Percentiles rank a stretch among this genome's conserved stretches.
Evolutionary conservation across 2,329 filamentous ascomycete species (phyloP).

Genomic region (Lithohypha guttulata): DNA sequence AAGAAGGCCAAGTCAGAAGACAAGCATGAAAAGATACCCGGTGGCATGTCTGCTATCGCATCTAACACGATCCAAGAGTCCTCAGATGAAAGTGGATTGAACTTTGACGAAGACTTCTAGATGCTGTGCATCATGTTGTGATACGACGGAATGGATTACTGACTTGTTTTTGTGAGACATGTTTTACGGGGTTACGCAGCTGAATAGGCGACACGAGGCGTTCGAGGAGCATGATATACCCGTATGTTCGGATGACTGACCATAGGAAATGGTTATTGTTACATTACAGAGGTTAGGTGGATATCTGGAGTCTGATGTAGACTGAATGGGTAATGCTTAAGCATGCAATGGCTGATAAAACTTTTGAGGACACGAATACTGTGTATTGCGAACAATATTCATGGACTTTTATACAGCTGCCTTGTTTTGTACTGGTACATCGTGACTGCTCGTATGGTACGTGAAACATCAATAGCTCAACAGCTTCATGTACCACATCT

Average conservation of each 20-base stretch:
- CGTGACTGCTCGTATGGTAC: too few relatives aligned
- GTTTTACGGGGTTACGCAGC: neutral
- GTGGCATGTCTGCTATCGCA: constrained; percentile 39
- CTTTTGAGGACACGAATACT: too few relatives aligned
- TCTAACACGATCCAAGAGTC: constrained; percentile 22
- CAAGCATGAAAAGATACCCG: constrained; percentile 35
- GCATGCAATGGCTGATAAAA: too few relatives aligned
- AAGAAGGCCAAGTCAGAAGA: constrained; percentile 59
- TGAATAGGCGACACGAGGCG: neutral
- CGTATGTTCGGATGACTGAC: neutral
- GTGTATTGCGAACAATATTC: too few relatives aligned
- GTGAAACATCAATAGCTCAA: too few relatives aligned
- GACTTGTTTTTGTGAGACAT: neutral
- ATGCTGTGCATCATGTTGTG: constrained; percentile 16
- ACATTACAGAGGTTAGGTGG: neutral
- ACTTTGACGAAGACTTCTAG: constrained; percentile 96
- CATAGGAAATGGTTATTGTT: neutral
- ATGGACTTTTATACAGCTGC: too few relatives aligned
- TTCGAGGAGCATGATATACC: neutral
- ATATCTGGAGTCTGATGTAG: too few relatives aligned
- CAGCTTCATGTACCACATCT: too few relatives aligned
- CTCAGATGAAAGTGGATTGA: constrained; percentile 52
- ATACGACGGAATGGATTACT: neutral
- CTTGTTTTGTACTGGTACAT: too few relatives aligned
- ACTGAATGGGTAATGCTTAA: too few relatives aligned